These are phyloP conservation scores for Sphaerulina musiva DNA, from an alignment of 2,329 filamentous ascomycete species.

Conservation along the genomic window DNA sequence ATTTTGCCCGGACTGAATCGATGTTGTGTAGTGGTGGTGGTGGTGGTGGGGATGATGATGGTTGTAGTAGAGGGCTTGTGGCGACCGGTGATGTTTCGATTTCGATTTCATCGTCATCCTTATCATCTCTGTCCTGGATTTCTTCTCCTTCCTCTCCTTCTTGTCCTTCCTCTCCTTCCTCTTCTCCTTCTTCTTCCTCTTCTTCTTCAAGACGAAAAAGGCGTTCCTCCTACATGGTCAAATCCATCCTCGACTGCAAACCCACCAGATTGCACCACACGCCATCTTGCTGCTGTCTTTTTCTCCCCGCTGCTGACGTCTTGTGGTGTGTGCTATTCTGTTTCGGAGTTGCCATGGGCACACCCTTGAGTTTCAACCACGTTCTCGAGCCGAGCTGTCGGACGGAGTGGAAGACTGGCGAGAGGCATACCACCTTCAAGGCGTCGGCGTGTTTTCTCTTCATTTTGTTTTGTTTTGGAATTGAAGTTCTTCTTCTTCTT, in stretches of 20 bases:
- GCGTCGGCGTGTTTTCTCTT: constrained; percentile 6
- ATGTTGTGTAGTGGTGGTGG: no score
- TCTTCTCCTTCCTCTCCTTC: no score
- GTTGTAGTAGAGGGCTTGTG: no score
- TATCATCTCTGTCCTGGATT: no score
- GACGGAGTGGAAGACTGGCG: constrained; percentile 1
- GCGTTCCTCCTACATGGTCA: background rate
- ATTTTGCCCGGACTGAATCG: no score
- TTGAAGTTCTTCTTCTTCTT: no score
- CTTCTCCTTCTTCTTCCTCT: no score
- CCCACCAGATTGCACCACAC: constrained; percentile 4
- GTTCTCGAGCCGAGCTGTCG: constrained; percentile 1
- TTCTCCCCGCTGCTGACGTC: background rate
- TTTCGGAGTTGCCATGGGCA: constrained; percentile 1
- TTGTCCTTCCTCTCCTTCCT: no score
- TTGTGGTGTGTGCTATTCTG: background rate
- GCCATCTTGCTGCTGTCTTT: background rate
- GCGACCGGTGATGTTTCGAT: no score
- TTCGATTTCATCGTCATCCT: no score
- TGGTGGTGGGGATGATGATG: no score
- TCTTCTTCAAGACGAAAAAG: no score
- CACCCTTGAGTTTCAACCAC: constrained; percentile 4
- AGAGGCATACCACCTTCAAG: constrained; percentile 2
- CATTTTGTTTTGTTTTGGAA: background rate
- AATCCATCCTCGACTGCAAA: constrained; percentile 5